These are phyloP conservation scores for Oryza meridionalis DNA, from an alignment of 176 grass and related monocot genomes.

Conservation along the genomic window DNA sequence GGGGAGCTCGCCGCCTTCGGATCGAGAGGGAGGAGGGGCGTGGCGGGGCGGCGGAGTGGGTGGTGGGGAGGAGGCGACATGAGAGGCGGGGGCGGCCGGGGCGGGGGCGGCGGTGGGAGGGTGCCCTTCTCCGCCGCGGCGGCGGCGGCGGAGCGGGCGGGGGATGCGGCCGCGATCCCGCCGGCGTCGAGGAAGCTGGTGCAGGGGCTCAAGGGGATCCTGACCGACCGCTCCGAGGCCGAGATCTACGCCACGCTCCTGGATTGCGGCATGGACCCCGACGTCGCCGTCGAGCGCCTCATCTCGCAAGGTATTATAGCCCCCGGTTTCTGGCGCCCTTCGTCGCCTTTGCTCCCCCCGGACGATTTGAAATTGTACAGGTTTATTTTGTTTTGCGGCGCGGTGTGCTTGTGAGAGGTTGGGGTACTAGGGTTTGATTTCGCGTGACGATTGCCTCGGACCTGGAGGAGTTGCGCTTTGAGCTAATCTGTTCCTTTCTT, in stretches of 20 bases:
- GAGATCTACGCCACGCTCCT: constrained; percentile 78
- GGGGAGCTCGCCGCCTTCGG: constrained; percentile 29
- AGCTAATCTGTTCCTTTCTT: neutral
- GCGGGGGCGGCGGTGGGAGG: constrained; percentile 27
- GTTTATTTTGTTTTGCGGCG: neutral
- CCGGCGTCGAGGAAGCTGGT: constrained; percentile 62
- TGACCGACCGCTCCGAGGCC: constrained; percentile 62
- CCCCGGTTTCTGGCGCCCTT: neutral
- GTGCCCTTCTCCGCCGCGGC: constrained; percentile 22
- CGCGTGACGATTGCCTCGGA: constrained; percentile 5
- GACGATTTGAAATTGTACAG: neutral
- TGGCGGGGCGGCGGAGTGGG: constrained; percentile 1
- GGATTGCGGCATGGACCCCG: constrained; percentile 83
- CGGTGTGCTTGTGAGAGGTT: neutral
- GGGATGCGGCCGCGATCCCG: constrained; percentile 56
- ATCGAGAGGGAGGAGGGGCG: constrained; percentile 37
- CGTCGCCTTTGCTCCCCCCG: neutral
- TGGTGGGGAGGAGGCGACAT: constrained; percentile 36
- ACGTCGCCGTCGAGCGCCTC: constrained; percentile 76
- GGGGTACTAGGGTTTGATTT: constrained; percentile 27
- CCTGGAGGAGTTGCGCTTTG: neutral
- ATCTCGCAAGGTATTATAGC: constrained; percentile 57
- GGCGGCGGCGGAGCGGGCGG: constrained; percentile 17
- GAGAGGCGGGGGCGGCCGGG: constrained; percentile 44
- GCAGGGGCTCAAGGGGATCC: constrained; percentile 76